Conservation (phyloP, 495 filamentous ascomycete species). For the Aspergillus sclerotioniger region DNA sequence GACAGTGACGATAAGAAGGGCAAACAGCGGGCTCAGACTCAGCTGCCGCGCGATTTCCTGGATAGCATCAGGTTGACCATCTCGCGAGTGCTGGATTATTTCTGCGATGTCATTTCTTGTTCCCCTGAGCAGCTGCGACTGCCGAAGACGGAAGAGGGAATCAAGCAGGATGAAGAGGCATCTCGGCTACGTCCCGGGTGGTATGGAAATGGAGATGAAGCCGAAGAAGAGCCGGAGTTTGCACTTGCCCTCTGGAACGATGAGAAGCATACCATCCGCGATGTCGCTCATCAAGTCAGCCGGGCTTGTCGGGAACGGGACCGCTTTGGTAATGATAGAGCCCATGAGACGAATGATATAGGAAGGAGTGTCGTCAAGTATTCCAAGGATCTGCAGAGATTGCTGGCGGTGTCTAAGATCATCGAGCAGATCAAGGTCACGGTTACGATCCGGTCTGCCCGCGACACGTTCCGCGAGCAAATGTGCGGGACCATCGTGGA, state of each 20-base stretch:
- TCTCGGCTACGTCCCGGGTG: conserved; percentile 75
- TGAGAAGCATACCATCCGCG: conserved; percentile 94
- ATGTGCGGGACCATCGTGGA: conserved; percentile 98
- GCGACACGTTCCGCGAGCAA: conserved; percentile 94
- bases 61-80: conserved; percentile 79
- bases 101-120: conserved; percentile 96
- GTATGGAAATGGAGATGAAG: conserved; percentile 60
- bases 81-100: conserved; percentile 80
- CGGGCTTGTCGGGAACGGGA: conserved; percentile 76
- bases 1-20: conserved; percentile 55
- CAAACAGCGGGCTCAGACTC: conserved; percentile 55
- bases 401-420: conserved; percentile 72
- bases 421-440: conserved; percentile 97
- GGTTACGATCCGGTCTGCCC: conserved; percentile 85
- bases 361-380: conserved; percentile 83
- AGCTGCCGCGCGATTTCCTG: conserved; percentile 71
- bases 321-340: conserved; percentile 67
- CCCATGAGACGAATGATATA: conserved; percentile 82
- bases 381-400: conserved; percentile 62
- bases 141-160: conserved; percentile 74
- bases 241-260: conserved; percentile 96
- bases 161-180: conserved; percentile 74
- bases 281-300: conserved; percentile 84
- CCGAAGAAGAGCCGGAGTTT: conserved; percentile 66
- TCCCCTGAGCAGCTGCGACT: conserved; percentile 92